Conservation (phyloP, 75 land plant species). For the Sequoia sempervirens region DNA sequence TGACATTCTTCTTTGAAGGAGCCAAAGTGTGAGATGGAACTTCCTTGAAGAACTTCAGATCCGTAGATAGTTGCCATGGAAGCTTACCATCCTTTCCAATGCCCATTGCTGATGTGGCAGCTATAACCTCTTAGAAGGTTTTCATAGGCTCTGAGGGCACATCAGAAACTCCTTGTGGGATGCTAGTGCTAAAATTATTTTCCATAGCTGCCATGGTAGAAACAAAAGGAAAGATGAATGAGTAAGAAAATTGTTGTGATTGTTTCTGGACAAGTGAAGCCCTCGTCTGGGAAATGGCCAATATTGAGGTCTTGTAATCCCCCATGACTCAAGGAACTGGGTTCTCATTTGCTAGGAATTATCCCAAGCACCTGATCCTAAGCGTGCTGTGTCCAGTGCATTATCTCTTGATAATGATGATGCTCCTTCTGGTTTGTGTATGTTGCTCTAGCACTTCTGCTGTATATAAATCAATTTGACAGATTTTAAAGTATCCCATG, state of each 20-base stretch:
- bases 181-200: not conserved
- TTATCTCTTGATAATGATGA: conserved; percentile 37
- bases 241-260: not conserved
- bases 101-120: conserved; percentile 71
- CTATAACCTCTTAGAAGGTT: conserved; percentile 84
- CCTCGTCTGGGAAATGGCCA: not conserved
- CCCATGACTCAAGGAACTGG: not conserved
- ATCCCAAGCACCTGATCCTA: conserved; percentile 62
- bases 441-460: too few relatives aligned
- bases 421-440: conserved; percentile 16
- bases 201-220: not conserved
- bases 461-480: too few relatives aligned
- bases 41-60: conserved; percentile 79
- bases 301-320: not conserved
- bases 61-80: conserved; percentile 88
- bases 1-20: conserved; percentile 75
- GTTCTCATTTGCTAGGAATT: conserved; percentile 52
- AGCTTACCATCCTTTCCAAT: conserved; percentile 85
- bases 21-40: conserved; percentile 49
- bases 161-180: conserved; percentile 21
- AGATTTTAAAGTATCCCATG: too few relatives aligned
- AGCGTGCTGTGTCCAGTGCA: conserved; percentile 38
- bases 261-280: not conserved
- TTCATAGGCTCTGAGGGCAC: conserved; percentile 25
- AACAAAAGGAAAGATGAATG: not conserved